phyloP scores from a whole-genome alignment of 2,329 filamentous ascomycete genomes.

The Penicillium sp. region DNA sequence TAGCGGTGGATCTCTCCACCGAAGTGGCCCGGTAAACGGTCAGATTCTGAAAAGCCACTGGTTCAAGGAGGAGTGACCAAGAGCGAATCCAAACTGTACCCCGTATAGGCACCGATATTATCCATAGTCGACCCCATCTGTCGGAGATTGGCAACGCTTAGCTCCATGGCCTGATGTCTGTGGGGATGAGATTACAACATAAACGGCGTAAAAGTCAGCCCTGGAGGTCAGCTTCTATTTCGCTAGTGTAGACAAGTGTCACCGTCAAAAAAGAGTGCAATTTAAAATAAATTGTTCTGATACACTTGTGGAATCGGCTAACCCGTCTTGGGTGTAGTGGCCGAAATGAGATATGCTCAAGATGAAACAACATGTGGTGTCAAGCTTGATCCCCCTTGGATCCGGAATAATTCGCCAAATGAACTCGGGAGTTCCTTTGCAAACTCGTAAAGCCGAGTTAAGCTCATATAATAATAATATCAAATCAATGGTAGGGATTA shows the following conservation, averaged over 20 bases:
- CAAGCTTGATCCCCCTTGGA: slow-evolving; percentile 5
- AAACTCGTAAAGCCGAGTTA: not conserved
- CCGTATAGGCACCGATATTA: slow-evolving; percentile 4
- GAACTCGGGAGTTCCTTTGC: slow-evolving; percentile 12
- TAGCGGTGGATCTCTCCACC: slow-evolving; percentile 4
- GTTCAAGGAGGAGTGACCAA: slow-evolving; percentile 3
- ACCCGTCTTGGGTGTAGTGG: slow-evolving; percentile 13
- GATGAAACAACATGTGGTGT: slow-evolving; percentile 22
- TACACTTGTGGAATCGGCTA: slow-evolving; percentile 10
- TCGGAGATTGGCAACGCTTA: slow-evolving; percentile 1
- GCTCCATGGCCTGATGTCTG: not conserved
- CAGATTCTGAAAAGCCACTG: slow-evolving; percentile 5
- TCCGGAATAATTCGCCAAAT: slow-evolving; percentile 6
- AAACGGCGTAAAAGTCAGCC: slow-evolving; percentile 7
- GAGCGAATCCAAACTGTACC: not conserved
- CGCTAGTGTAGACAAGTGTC: not conserved
- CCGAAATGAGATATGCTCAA: slow-evolving; percentile 21
- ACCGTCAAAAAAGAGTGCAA: slow-evolving; percentile 11
- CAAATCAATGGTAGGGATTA: not conserved
- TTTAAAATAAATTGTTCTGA: slow-evolving; percentile 15
- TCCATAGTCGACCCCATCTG: not conserved
- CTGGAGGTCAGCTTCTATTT: slow-evolving; percentile 9
- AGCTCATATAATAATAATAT: not conserved
- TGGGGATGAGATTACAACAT: slow-evolving; percentile 4
- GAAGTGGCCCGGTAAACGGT: slow-evolving; percentile 1